Evolutionary conservation across 2,329 filamentous ascomycete genomes (phyloP).

Genomic region (Cyphellophora europaea): DNA sequence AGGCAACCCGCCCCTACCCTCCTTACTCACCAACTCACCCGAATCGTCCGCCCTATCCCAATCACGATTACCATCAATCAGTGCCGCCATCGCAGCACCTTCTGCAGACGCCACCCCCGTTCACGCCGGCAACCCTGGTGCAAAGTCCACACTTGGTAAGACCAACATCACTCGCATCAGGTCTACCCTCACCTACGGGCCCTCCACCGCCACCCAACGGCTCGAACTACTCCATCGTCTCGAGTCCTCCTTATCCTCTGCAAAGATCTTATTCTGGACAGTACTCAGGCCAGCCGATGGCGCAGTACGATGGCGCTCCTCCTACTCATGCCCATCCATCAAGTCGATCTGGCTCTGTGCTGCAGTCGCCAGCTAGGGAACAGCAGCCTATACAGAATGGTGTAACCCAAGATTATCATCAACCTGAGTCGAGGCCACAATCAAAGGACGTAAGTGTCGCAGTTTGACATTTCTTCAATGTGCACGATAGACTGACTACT

Average conservation of each 20-base stretch:
- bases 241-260: conserved; percentile 14
- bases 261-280: conserved; percentile 14
- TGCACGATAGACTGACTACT: conserved; percentile 67
- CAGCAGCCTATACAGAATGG: conserved; percentile 27
- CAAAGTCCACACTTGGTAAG: conserved; percentile 30
- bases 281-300: conserved; percentile 19
- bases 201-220: conserved; percentile 9
- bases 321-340: conserved; percentile 33
- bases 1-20: conserved; percentile 30
- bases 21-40: conserved; percentile 34
- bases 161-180: conserved; percentile 27
- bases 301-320: conserved; percentile 28
- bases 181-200: conserved; percentile 22
- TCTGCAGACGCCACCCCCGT: conserved; percentile 33
- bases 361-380: conserved; percentile 34
- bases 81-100: conserved; percentile 20
- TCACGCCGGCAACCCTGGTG: conserved; percentile 25
- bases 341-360: conserved; percentile 25
- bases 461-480: conserved; percentile 2
- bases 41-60: conserved; percentile 34
- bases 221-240: conserved; percentile 12
- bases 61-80: conserved; percentile 29
- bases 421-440: conserved; percentile 29
- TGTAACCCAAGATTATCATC: conserved; percentile 23
- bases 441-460: conserved; percentile 25